Percentiles rank a stretch among this genome's conserved stretches.
These are phyloP conservation scores for Cicer arietinum DNA, from an alignment of 306 rosid species.

Conservation along the genomic window DNA sequence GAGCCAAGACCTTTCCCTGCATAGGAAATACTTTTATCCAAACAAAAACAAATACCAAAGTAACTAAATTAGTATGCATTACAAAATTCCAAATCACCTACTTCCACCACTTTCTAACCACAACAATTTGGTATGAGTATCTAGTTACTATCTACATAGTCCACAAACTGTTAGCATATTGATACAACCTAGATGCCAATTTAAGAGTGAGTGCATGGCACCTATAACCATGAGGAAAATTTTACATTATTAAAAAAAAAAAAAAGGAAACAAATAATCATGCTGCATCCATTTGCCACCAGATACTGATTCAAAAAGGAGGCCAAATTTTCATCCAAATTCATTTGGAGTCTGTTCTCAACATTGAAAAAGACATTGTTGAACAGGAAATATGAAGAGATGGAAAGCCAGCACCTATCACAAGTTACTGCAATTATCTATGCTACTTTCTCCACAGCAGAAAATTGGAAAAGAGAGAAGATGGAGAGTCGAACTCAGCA, in stretches of 20 bases:
- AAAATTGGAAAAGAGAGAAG: background rate
- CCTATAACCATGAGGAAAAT: slow-evolving; percentile 26
- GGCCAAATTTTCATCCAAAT: slow-evolving; percentile 6
- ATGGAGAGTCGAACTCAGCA: background rate
- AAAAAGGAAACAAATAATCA: background rate
- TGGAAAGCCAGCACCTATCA: slow-evolving; percentile 25
- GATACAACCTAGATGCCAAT: slow-evolving; percentile 23
- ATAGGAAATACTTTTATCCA: background rate
- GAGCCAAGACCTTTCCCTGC: background rate
- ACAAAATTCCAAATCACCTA: slow-evolving; percentile 29
- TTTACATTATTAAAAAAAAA: background rate
- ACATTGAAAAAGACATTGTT: slow-evolving; percentile 13
- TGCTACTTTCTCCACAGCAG: slow-evolving; percentile 23
- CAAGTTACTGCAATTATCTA: slow-evolving; percentile 24
- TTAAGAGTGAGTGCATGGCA: background rate
- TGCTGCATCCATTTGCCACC: slow-evolving; percentile 30
- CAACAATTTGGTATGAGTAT: slow-evolving; percentile 8
- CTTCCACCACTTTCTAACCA: slow-evolving; percentile 8
- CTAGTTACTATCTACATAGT: slow-evolving; percentile 31
- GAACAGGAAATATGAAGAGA: slow-evolving; percentile 18
- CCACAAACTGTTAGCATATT: slow-evolving; percentile 4
- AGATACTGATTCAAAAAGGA: slow-evolving; percentile 16
- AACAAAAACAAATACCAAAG: slow-evolving; percentile 19
- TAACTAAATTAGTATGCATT: slow-evolving; percentile 24
- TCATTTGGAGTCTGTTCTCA: slow-evolving; percentile 30